Base-by-base conservation (phyloP, 2,329 filamentous ascomycete species). In the Kalaharituber pfeilii region DNA sequence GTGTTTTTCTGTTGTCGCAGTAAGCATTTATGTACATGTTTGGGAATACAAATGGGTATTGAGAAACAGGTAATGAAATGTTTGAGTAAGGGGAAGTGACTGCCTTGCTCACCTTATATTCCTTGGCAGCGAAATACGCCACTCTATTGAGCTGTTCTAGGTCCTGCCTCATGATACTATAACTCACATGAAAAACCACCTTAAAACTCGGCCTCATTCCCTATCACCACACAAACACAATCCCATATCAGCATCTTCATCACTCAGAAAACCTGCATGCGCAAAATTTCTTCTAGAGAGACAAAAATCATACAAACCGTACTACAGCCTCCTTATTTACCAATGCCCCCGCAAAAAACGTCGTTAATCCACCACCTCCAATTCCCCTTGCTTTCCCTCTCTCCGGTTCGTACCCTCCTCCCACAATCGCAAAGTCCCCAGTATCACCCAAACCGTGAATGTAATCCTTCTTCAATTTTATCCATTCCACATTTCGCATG, bases 391-490 rank as follows among this genome's bases (percentile, higher is more conserved):
- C 57, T 53, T 49, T 57, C 44, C 42, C 57, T 53, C 57, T 57
- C 51, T 24, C 50, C 49, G 15, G 36, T 26, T 60, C 59, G 26
- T 50, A 54, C 25, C 78, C 78, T 5, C 79, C 87, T 0, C 85
- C 87, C 2, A 94, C 71, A 1, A 89, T 74, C 1, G 83, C 81
- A 64, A 94, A 84, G 66, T 94, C 88, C 8, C 84, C 84, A 27
- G 86, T 78, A 57, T 93, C 87, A 0, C 86, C 86, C 65, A 89
- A 78, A 2, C 79, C 79, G 25, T 75, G 73, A 33, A 94, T 76
- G 62, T 93, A 94, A 63, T 91, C 85, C 63, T 86, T 86, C 67
- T 94, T 94, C 42, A 94, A 68, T 68, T 94, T 94, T 63, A 94
- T 84, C 65, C 79, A 82, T 54, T 57, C 59, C 18, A 54, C 54